Conservation (phyloP, 2,329 filamentous ascomycete genomes). For the Microcyclospora tardicrescens region DNA sequence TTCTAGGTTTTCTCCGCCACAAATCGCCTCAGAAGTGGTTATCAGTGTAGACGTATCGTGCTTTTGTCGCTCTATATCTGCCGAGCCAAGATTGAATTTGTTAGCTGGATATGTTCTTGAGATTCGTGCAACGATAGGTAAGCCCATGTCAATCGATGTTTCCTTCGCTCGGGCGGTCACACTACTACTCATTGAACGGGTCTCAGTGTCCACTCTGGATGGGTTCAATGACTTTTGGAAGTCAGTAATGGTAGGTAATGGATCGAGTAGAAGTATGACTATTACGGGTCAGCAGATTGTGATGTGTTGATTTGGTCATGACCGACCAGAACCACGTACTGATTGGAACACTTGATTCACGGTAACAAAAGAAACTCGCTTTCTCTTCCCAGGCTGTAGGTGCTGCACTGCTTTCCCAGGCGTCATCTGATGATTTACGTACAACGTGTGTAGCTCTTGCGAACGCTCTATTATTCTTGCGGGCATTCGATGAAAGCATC, state of each 20-base stretch:
- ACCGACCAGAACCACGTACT: not conserved
- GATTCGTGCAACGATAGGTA: no score
- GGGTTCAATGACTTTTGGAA: not conserved
- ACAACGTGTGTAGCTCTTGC: constrained; percentile 3
- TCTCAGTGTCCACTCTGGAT: not conserved
- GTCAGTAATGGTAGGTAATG: constrained; percentile 6
- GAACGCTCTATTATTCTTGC: constrained; percentile 1
- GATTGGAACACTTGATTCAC: constrained; percentile 1
- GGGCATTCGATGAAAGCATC: not conserved
- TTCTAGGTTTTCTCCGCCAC: no score
- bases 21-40: no score
- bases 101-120: no score
- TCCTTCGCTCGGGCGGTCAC: no score
- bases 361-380: constrained; percentile 3
- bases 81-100: no score
- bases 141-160: no score
- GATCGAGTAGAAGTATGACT: constrained; percentile 7
- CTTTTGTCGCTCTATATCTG: no score
- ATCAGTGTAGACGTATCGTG: no score
- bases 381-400: constrained; percentile 7
- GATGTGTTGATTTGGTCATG: no score
- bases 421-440: not conserved
- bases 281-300: not conserved
- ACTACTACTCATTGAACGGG: no score
- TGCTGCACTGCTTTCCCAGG: not conserved